Percentiles rank a stretch among this genome's conserved stretches.
Conservation (phyloP, 2,329 filamentous ascomycete genomes). For the Cladophialophora chaetospira region DNA sequence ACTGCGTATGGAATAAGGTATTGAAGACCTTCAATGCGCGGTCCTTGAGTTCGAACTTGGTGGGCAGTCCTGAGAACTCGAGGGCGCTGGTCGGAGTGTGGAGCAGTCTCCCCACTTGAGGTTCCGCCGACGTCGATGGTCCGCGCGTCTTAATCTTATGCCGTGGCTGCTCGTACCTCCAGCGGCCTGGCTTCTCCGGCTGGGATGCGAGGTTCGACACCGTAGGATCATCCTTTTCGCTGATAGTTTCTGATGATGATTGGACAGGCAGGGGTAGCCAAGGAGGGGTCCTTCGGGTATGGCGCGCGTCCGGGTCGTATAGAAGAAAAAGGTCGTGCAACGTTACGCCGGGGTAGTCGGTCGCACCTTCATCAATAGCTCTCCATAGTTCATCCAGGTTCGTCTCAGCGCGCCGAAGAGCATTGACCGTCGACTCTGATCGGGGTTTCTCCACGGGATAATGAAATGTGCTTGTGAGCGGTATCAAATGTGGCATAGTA, state of each 20-base stretch:
- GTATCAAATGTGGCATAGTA: too few species aligned
- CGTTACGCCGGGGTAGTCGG: not conserved
- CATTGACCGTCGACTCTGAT: constrained; percentile 49
- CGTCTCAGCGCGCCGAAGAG: constrained; percentile 50
- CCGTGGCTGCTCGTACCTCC: not conserved
- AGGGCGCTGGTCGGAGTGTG: constrained; percentile 35
- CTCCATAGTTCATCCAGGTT: constrained; percentile 54
- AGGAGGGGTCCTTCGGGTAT: not conserved
- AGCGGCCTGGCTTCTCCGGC: constrained; percentile 1
- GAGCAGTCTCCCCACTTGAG: not conserved
- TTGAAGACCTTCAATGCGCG: constrained; percentile 48
- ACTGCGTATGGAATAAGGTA: constrained; percentile 45
- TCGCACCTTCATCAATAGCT: constrained; percentile 36
- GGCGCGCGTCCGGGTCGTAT: not conserved
- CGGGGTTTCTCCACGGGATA: constrained; percentile 54
- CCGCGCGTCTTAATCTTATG: constrained; percentile 9
- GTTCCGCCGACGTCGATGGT: not conserved
- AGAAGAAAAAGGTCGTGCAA: constrained; percentile 4
- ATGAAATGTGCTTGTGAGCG: constrained; percentile 43
- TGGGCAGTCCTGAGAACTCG: constrained; percentile 40
- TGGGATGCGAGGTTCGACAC: not conserved
- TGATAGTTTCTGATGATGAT: not conserved
- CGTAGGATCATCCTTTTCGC: not conserved
- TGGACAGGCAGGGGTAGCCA: not conserved
- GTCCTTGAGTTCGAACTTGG: too few species aligned